Conservation (phyloP, 2,329 filamentous ascomycete species). For the Endoconidiophora polonica region DNA sequence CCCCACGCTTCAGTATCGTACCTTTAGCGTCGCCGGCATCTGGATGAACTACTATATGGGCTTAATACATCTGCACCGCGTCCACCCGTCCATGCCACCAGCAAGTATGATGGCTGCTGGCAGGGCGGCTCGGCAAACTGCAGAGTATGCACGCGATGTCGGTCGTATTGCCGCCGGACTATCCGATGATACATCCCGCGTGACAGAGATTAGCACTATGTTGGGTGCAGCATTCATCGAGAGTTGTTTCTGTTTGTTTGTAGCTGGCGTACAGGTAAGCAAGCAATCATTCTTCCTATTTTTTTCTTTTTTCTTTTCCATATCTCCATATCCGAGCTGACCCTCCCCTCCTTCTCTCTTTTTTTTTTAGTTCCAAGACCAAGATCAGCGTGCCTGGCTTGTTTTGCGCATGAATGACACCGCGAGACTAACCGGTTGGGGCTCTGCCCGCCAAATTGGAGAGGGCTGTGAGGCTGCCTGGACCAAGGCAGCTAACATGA, state of each 20-base stretch:
- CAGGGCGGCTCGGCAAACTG: conserved; percentile 57
- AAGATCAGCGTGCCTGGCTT: conserved; percentile 60
- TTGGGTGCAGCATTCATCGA: conserved; percentile 73
- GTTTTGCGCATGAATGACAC: conserved; percentile 60
- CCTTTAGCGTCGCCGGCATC: conserved; percentile 70
- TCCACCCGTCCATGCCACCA: conserved; percentile 81
- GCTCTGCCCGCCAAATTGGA: conserved; percentile 65
- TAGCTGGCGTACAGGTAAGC: conserved; percentile 58
- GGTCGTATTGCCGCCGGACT: conserved; percentile 67
- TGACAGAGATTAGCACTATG: conserved; percentile 51
- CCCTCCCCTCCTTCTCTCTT: neutral
- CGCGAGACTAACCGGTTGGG: conserved; percentile 70
- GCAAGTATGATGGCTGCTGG: conserved; percentile 76
- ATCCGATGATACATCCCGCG: conserved; percentile 34
- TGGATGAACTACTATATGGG: conserved; percentile 82
- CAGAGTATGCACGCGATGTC: conserved; percentile 52
- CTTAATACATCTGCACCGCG: conserved; percentile 63
- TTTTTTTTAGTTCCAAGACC: conserved; percentile 46
- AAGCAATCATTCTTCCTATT: neutral
- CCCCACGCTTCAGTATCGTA: conserved; percentile 62
- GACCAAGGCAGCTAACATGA: conserved; percentile 56
- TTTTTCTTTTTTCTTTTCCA: neutral
- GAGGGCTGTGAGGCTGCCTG: conserved; percentile 72
- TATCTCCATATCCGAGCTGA: neutral
- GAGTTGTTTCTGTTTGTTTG: conserved; percentile 66